Base-by-base conservation (phyloP, 2,329 filamentous ascomycete species). In the Exophiala phaeomuriformis region DNA sequence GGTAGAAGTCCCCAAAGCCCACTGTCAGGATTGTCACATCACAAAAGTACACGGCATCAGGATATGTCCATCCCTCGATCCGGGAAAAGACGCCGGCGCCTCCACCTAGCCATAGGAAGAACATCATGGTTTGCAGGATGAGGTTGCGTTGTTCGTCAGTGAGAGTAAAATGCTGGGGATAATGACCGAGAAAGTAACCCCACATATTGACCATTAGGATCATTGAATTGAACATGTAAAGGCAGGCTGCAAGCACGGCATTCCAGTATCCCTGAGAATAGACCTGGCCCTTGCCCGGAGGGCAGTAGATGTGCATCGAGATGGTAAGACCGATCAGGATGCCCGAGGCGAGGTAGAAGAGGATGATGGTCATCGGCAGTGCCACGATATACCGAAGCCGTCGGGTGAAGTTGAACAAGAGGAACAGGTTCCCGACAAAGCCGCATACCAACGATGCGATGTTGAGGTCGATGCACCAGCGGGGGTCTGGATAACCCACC, bases 191-290 rank as follows among this genome's bases (percentile, higher is more conserved):
- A 53, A 81, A 79, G 44, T 90, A 90, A 5, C 89, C 89, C 52
- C 84, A 77, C 71, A 91, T 88, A 27, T 91, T 95, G 51, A 88
- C 69, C 60, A 85, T 79, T 69, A 95, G 82, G 36, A 94, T 77
- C 43, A 85, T 81, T 0, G 87, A 85, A 49, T 87, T 85, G 10
- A 91, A 65, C 52, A 91, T 85, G 70, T 95, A 95, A 19, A 95
- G 77, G 2, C 81, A 72, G 4, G 89, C 86, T 2, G 89, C 84
- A 62, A 88, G 88, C 12, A 95, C 77, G 29, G 83, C 90, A 65
- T 94, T 94, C 78, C 85, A 95, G 65, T 87, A 95, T 0, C 88
- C 88, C 67, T 95, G 86, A 0, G 87, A 89, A 76, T 86, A 84
- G 0, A 71, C 72, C 57, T 81, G 60, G 74, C 77, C 58, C 47